Evolutionary conservation across 176 grass and related monocot species (phyloP).

Genomic region (Bothriochloa decipiens): DNA sequence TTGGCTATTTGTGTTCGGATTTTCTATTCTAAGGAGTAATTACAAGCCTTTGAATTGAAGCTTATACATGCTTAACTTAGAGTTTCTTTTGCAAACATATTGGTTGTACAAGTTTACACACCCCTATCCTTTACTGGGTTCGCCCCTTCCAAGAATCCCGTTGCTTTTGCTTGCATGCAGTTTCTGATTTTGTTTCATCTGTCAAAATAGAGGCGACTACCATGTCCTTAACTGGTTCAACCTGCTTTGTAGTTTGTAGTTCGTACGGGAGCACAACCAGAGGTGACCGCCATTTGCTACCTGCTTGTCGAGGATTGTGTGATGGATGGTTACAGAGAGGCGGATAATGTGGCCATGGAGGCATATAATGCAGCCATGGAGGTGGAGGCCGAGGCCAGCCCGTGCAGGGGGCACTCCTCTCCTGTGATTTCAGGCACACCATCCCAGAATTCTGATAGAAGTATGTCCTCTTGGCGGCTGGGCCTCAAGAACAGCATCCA

Average conservation of each 20-base stretch:
- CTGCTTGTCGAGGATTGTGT: background rate
- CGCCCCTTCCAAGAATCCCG: no score
- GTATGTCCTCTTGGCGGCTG: slow-evolving; percentile 41
- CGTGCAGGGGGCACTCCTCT: background rate
- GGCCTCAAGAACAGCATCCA: slow-evolving; percentile 79
- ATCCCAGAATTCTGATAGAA: background rate
- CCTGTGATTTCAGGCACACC: background rate
- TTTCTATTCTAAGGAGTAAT: no score
- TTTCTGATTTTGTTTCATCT: no score
- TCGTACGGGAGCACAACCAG: background rate
- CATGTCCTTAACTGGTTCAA: background rate
- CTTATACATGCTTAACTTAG: no score
- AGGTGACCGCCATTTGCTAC: background rate
- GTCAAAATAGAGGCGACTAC: background rate
- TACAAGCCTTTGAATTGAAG: no score
- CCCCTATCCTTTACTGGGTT: no score
- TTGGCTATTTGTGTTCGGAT: background rate
- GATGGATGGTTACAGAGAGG: slow-evolving; percentile 40
- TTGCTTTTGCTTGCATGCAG: no score
- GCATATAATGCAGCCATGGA: slow-evolving; percentile 42
- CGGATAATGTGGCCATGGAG: slow-evolving; percentile 36
- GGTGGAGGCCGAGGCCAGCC: slow-evolving; percentile 28
- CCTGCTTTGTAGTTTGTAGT: background rate
- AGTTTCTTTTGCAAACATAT: no score
- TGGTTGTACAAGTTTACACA: no score